Conservation (phyloP, 345 rosid species). For the Heritiera littoralis region DNA sequence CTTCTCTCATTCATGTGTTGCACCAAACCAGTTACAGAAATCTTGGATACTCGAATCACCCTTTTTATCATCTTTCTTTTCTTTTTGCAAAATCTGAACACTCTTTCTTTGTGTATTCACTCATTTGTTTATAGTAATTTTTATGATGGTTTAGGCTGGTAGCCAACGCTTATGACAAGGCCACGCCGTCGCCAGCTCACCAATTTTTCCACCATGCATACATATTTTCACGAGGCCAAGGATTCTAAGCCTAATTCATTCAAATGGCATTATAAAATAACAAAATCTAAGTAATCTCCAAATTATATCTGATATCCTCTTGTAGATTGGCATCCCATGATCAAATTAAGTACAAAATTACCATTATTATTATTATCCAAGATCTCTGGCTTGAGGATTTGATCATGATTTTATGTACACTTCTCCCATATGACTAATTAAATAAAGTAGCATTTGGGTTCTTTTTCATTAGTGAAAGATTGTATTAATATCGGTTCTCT, state of each 20-base stretch:
- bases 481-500: neutral
- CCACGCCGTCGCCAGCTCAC: constrained; percentile 37
- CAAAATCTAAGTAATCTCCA: constrained; percentile 31
- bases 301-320: neutral
- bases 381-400: neutral
- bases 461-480: neutral
- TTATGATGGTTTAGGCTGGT: constrained; percentile 6
- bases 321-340: constrained; percentile 7
- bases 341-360: neutral
- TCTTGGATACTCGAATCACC: neutral
- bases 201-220: neutral
- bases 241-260: constrained; percentile 19
- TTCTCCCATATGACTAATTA: constrained; percentile 5
- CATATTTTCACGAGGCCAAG: neutral
- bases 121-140: neutral
- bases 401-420: constrained; percentile 9
- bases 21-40: neutral
- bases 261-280: constrained; percentile 13
- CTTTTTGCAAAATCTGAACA: neutral
- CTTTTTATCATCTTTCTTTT: neutral
- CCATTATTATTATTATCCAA: neutral
- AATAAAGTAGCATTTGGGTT: neutral
- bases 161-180: constrained; percentile 9
- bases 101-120: neutral
- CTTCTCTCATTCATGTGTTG: neutral